phyloP scores from a whole-genome alignment of 192 early-diverging fungal species.

The Backusella mclennaniae region DNA sequence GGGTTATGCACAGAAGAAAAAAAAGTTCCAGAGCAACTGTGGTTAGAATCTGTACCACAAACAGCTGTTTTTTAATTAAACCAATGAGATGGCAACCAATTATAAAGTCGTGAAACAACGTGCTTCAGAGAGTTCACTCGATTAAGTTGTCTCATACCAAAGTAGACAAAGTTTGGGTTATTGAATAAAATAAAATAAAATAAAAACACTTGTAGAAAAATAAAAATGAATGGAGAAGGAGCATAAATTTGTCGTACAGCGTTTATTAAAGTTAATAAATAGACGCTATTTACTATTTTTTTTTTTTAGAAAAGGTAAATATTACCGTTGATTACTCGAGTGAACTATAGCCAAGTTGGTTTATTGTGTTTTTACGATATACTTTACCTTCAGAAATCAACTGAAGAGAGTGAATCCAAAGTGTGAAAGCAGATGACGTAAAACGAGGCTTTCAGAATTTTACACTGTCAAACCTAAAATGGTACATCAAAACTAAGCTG shows the following conservation, averaged over 20 bases:
- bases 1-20: conserved; percentile 1
- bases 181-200: background rate
- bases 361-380: background rate
- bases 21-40: background rate
- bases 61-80: background rate
- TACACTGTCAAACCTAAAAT: background rate
- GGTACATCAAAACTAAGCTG: background rate
- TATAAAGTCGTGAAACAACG: background rate
- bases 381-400: background rate
- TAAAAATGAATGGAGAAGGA: background rate
- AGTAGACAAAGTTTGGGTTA: background rate
- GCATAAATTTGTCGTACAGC: background rate
- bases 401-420: background rate
- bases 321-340: too few species aligned
- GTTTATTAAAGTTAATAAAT: background rate
- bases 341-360: too few species aligned
- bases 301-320: background rate
- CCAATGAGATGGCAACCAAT: conserved; percentile 4
- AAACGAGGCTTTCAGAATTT: background rate
- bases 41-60: background rate
- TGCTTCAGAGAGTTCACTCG: background rate
- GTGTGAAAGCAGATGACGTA: background rate
- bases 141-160: background rate
- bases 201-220: background rate
- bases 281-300: background rate